Percentiles rank a stretch among this genome's conserved stretches.
Evolutionary conservation across 2,329 filamentous ascomycete genomes (phyloP).

Genomic region (Talaromyces sp.): DNA sequence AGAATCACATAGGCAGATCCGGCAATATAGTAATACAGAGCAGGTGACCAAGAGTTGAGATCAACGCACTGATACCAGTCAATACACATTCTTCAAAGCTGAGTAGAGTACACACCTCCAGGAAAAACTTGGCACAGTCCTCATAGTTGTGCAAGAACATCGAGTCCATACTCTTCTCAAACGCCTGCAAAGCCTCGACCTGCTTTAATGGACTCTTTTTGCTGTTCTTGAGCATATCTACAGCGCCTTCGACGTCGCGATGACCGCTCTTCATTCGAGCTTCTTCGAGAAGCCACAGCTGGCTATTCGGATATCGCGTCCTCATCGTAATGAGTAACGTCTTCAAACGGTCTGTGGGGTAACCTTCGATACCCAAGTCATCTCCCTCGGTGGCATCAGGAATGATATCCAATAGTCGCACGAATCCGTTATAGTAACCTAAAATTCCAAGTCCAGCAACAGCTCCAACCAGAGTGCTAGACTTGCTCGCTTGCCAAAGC

Average conservation of each 20-base stretch:
- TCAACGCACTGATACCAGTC: constrained; percentile 58
- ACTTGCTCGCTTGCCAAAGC: constrained; percentile 86
- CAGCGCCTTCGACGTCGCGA: constrained; percentile 62
- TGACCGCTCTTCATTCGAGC: constrained; percentile 70
- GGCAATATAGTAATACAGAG: constrained; percentile 84
- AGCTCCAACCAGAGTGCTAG: constrained; percentile 87
- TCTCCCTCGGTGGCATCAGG: constrained; percentile 47
- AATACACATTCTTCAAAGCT: neutral
- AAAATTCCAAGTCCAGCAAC: constrained; percentile 78
- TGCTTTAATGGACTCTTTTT: constrained; percentile 75
- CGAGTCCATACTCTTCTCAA: constrained; percentile 74
- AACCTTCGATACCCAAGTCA: constrained; percentile 62
- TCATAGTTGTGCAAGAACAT: constrained; percentile 78
- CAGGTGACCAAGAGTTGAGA: constrained; percentile 87
- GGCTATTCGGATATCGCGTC: constrained; percentile 71
- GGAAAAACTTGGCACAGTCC: constrained; percentile 69
- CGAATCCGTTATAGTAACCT: constrained; percentile 81
- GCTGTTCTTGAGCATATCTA: constrained; percentile 61
- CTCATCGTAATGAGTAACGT: constrained; percentile 71
- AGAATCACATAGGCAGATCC: constrained; percentile 74
- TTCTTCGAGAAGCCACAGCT: constrained; percentile 86
- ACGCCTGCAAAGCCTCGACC: constrained; percentile 77
- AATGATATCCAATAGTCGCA: constrained; percentile 84
- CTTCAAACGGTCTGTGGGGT: constrained; percentile 66
- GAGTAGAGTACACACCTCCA: constrained; percentile 46